Evolutionary conservation across 2,329 filamentous ascomycete genomes (phyloP).

Genomic region (Westerdykella sp.): DNA sequence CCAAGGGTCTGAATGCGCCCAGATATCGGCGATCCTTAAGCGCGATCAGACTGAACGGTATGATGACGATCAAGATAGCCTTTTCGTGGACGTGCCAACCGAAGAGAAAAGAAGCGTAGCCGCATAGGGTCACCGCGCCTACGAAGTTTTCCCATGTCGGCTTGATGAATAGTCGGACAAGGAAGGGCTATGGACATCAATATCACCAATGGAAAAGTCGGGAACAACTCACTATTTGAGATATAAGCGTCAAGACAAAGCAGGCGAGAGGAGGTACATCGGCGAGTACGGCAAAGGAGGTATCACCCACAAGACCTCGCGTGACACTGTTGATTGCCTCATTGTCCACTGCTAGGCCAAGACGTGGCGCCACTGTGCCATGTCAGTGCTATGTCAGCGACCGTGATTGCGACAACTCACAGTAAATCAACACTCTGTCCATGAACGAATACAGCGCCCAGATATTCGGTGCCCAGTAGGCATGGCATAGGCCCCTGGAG

Average conservation of each 20-base stretch:
- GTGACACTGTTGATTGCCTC: slow-evolving; percentile 84
- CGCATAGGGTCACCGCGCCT: slow-evolving; percentile 83
- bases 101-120: slow-evolving; percentile 93
- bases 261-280: slow-evolving; percentile 75
- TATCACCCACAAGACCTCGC: slow-evolving; percentile 86
- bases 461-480: slow-evolving; percentile 96
- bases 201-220: background rate
- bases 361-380: slow-evolving; percentile 64
- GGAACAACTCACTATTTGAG: slow-evolving; percentile 56
- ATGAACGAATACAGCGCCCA: slow-evolving; percentile 96
- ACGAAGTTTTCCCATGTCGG: slow-evolving; percentile 88
- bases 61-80: slow-evolving; percentile 86
- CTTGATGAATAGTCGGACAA: slow-evolving; percentile 72
- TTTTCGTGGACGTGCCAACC: slow-evolving; percentile 99
- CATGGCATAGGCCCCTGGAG: slow-evolving; percentile 86
- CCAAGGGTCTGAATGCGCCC: slow-evolving; percentile 83
- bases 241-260: slow-evolving; percentile 74
- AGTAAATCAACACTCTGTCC: slow-evolving; percentile 73
- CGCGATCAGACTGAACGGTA: slow-evolving; percentile 89
- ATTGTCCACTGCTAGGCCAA: slow-evolving; percentile 66
- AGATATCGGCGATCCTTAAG: slow-evolving; percentile 85
- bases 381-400: slow-evolving; percentile 26
- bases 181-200: slow-evolving; percentile 36
- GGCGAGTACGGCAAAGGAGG: slow-evolving; percentile 86
- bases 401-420: slow-evolving; percentile 46